Percentiles rank a stretch among this genome's conserved stretches.
phyloP scores from a whole-genome alignment of 768 basidiomycete species.

The Mycena venus region DNA sequence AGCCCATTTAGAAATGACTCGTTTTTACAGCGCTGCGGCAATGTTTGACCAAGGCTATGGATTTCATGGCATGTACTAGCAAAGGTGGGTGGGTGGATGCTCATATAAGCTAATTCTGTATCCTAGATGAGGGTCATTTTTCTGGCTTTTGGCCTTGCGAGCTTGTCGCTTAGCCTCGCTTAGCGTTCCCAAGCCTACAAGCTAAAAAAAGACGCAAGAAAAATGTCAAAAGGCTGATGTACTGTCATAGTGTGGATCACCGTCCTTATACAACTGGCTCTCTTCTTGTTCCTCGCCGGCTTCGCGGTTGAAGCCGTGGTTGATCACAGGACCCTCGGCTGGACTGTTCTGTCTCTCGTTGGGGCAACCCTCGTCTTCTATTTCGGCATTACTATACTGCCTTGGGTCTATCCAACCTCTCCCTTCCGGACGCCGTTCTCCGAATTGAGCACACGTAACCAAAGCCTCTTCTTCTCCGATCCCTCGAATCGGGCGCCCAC shows the following conservation, averaged over 20 bases:
- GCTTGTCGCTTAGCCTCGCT: no score
- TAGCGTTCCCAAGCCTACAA: no score
- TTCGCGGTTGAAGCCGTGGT: not conserved
- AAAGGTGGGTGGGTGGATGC: no score
- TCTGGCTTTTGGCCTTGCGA: no score
- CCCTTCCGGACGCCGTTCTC: constrained; percentile 17
- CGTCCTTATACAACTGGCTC: constrained; percentile 1
- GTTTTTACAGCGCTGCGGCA: no score
- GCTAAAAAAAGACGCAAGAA: no score
- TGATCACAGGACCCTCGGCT: not conserved
- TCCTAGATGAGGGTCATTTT: no score
- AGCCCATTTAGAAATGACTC: no score
- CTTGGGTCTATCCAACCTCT: not conserved
- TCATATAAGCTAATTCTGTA: no score
- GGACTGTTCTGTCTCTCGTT: constrained; percentile 12
- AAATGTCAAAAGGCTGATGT: no score
- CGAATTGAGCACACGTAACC: not conserved
- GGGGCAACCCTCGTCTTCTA: not conserved
- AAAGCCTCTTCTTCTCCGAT: not conserved
- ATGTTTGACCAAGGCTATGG: no score
- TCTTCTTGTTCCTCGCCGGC: constrained; percentile 4
- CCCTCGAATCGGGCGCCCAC: not conserved
- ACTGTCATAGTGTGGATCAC: constrained; percentile 4
- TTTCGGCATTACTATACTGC: constrained; percentile 2
- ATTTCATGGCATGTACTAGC: no score